Evolutionary conservation across 1,139 yeast species (phyloP).

Genomic region (Yamadazyma sp.): DNA sequence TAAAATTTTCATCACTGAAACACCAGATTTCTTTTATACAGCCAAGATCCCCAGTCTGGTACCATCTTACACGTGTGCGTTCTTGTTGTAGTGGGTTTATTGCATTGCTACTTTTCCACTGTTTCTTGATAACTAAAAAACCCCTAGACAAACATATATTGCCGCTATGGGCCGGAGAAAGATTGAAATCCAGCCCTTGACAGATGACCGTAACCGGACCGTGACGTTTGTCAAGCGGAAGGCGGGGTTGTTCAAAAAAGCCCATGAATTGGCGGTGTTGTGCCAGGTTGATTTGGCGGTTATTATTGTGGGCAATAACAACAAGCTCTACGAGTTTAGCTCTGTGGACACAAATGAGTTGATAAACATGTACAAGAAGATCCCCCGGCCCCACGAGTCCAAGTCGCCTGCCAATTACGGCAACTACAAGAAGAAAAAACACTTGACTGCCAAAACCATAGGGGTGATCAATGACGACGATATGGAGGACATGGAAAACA

Average conservation of each 20-base stretch:
- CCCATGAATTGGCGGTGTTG: slow-evolving; percentile 87
- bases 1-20: background rate
- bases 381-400: slow-evolving; percentile 46
- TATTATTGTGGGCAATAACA: slow-evolving; percentile 82
- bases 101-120: too few species aligned
- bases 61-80: background rate
- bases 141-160: too few species aligned
- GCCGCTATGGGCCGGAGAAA: slow-evolving; percentile 97
- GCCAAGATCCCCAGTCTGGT: too few species aligned
- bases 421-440: slow-evolving; percentile 36
- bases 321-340: slow-evolving; percentile 77
- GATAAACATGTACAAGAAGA: slow-evolving; percentile 50
- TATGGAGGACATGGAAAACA: slow-evolving; percentile 12
- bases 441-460: slow-evolving; percentile 11
- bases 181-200: slow-evolving; percentile 87
- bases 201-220: slow-evolving; percentile 84
- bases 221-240: slow-evolving; percentile 92
- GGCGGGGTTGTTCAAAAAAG: slow-evolving; percentile 93
- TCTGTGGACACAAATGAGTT: slow-evolving; percentile 68
- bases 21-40: background rate
- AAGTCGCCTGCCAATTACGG: slow-evolving; percentile 65
- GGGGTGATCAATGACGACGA: slow-evolving; percentile 13
- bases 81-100: background rate
- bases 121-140: background rate
- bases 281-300: slow-evolving; percentile 95